Evolutionary conservation across 208 protist genomes (phyloP), one percentile per base, ranked within the genome.

Genomic region (Plasmodiophora brassicae): DNA sequence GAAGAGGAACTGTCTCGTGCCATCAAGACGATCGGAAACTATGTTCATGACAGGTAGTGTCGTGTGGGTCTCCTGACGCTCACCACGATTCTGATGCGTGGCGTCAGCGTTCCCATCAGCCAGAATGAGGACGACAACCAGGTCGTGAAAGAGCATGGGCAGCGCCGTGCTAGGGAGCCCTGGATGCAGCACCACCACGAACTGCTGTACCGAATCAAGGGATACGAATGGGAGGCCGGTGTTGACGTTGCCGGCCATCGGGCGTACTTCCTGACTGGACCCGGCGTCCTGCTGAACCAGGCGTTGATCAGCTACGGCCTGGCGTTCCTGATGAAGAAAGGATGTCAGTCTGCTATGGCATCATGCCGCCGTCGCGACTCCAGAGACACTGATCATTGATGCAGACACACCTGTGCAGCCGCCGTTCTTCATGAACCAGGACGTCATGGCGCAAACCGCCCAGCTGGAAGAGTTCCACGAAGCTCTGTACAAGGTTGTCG

Each of bases 401-500:
- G 94, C 93, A 54, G 99, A 97, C 93, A 96, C 94, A 50, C 93
- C 96, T 25, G 94, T 99, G 46, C 97, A 99, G 86, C 97, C 98
- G 22, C 99, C 99, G 53, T 99, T 99, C 93, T 99, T 99, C 91
- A 98, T 99, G 91, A 97, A 97, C 90, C 98, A 98, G 91, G 94
- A 97, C 0, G 88, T 95, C 32, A 99, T 99, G 98, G 93, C 90
- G 22, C 93, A 97, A 50, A 96, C 97, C 36, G 93, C 92, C 20
- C 97, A 99, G 94, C 96, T 99, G n/a, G 94, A 93, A 35, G 95
- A 99, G 89, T 99, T 99, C 91, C 98, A 99, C 90, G 98, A 99
- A 89, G 95, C 97, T 86, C 94, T 99, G 0, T 99, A 99, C 95
- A 98, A 99, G 88, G 88, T 93, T 35, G 84, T 86, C 1, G 97